Conservation (phyloP, 2,329 filamentous ascomycete species). For the Xylariomycetidae sp. region DNA sequence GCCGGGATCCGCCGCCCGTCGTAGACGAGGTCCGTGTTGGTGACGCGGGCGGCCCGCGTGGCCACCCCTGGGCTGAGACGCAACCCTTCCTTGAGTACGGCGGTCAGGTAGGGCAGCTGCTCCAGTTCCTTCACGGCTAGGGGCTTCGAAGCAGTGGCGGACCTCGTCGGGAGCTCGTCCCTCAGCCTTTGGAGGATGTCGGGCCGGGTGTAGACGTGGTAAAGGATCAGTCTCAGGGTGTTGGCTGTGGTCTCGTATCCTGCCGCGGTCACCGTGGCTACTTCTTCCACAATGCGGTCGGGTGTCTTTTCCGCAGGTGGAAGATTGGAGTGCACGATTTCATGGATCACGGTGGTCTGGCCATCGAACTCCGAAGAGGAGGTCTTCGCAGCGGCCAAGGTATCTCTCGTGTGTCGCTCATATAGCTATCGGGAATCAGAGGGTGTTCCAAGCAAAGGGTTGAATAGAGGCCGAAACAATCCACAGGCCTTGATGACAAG, state of each 20-base stretch:
- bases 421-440: no score
- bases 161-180: constrained; percentile 4
- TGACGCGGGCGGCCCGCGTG: constrained; percentile 2
- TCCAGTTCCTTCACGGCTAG: constrained; percentile 3
- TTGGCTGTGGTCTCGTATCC: constrained; percentile 11
- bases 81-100: constrained; percentile 29
- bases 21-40: constrained; percentile 4
- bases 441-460: no score
- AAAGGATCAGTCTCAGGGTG: no score
- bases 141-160: not conserved
- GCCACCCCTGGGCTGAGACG: constrained; percentile 2
- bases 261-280: constrained; percentile 8
- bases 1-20: constrained; percentile 2
- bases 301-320: constrained; percentile 7
- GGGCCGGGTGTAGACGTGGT: constrained; percentile 10
- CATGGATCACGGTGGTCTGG: constrained; percentile 7
- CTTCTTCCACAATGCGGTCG: constrained; percentile 7
- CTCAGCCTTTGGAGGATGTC: constrained; percentile 10
- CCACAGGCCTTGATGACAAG: no score
- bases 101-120: constrained; percentile 32
- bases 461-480: no score
- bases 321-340: constrained; percentile 10
- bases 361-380: not conserved
- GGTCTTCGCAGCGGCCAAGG: no score
- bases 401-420: no score